Base-by-base conservation (phyloP, 352 stramenopile genomes). In the Pythium utonaiense region DNA sequence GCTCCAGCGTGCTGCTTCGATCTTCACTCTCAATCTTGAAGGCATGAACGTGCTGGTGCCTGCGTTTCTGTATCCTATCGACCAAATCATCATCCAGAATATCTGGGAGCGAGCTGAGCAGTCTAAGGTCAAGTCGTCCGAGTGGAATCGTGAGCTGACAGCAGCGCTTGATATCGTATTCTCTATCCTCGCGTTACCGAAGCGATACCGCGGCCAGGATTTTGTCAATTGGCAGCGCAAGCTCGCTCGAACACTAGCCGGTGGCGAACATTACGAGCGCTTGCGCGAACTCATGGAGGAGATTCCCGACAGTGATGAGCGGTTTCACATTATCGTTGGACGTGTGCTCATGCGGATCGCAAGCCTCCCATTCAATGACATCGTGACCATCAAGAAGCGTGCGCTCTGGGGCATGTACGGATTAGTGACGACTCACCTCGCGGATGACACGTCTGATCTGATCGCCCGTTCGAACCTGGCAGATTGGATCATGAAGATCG, bases 211-310 rank as follows among this genome's bases (percentile, higher is more conserved):
- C 17, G 58, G 74, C 3, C 74, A 93, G 62, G 76, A 90, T 47
- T 91, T 93, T 55, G 82, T 93, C 14, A 88, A 79, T 6, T 93
- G 83, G 83, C 81, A 80, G 61, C 72, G 82, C 21, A 92, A 91
- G 51, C 71, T 94, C 27, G 62, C 62, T 6, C 56, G 54, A 22
- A 70, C 62, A 2, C 27, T 71, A 61, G 40, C 54, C 47, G 36
- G 22, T 34, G 40, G 41, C 34, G 34, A 66, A 42, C 25, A 49
- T 56, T 31, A 69, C 14, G 33, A 62, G 16, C 57, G 76, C 9
- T 64, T 89, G 21, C 80, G 80, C 25, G 72, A 70, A 51, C 76
- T 90, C 17, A 75, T 89, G 55, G 75, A 81, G 17, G 79, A 88
- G 41, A 83, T 94, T 24, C 83, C 86, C 0, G 80, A 93, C 41